Evolutionary conservation across 805 yeast genomes (phyloP).

Genomic region (Maudiozyma barnettii): DNA sequence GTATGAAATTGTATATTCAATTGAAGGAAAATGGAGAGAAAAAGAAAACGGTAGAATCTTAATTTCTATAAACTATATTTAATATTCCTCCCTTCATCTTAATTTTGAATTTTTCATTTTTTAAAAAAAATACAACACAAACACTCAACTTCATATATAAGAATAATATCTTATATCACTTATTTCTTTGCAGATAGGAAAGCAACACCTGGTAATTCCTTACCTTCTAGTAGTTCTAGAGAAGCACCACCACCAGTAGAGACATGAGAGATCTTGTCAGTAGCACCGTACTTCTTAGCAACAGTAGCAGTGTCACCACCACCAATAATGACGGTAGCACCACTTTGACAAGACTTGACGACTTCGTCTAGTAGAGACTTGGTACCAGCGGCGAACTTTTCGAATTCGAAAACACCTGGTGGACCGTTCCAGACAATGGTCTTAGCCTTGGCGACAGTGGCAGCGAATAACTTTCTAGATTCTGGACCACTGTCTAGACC

Average conservation of each 20-base stretch:
- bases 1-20: neutral
- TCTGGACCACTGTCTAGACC: constrained; percentile 96
- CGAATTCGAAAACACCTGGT: constrained; percentile 99
- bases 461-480: constrained; percentile 69
- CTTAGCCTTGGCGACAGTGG: constrained; percentile 84
- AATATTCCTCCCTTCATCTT: neutral
- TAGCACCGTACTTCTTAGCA: constrained; percentile 96
- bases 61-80: neutral
- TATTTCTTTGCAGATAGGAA: constrained; percentile 71
- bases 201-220: constrained; percentile 95
- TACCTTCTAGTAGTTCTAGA: constrained; percentile 96
- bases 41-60: neutral
- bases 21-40: neutral
- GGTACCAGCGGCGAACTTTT: constrained; percentile 84
- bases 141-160: too few relatives aligned
- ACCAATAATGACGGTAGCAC: constrained; percentile 88
- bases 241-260: constrained; percentile 99
- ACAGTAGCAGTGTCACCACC: constrained; percentile 99
- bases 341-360: constrained; percentile 76
- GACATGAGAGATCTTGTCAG: constrained; percentile 93
- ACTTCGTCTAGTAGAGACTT: constrained; percentile 82
- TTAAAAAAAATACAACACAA: too few relatives aligned
- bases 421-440: constrained; percentile 99
- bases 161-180: constrained; percentile 1
- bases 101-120: too few relatives aligned